Percentiles rank a stretch among this genome's conserved stretches.
These are phyloP conservation scores for Aspergillus quadricinctus DNA, from an alignment of 2,329 filamentous ascomycete genomes.

Conservation along the genomic window DNA sequence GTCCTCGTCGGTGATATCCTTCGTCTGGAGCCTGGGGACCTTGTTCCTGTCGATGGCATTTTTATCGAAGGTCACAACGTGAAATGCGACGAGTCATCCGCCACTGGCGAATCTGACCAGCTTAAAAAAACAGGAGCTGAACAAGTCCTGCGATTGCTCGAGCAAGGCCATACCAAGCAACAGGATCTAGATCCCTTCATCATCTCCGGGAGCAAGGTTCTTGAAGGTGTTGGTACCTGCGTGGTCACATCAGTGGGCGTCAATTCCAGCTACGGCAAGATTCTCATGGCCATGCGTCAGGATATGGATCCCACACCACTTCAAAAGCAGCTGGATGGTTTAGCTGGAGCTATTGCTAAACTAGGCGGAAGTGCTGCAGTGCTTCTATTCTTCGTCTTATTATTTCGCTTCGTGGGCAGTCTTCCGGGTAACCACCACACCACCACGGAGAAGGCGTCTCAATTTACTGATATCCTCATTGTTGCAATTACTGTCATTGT, in stretches of 20 bases:
- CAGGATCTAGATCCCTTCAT: constrained; percentile 64
- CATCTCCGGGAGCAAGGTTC: constrained; percentile 74
- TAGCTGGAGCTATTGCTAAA: constrained; percentile 45
- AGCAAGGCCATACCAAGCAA: constrained; percentile 50
- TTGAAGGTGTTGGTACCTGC: constrained; percentile 72
- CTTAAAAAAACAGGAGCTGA: constrained; percentile 60
- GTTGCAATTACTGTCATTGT: constrained; percentile 76
- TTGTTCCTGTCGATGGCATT: constrained; percentile 67
- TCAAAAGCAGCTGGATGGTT: constrained; percentile 71
- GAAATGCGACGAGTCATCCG: constrained; percentile 69
- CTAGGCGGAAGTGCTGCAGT: constrained; percentile 57
- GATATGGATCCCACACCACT: constrained; percentile 71
- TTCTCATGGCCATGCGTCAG: constrained; percentile 70
- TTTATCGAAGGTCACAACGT: constrained; percentile 63
- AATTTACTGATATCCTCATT: constrained; percentile 71
- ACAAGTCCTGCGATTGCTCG: constrained; percentile 59
- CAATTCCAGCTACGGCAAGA: constrained; percentile 71
- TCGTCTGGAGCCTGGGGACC: constrained; percentile 64
- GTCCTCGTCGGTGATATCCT: constrained; percentile 67
- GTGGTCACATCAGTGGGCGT: constrained; percentile 69
- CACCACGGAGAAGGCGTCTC: constrained; percentile 63
- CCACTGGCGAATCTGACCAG: constrained; percentile 69
- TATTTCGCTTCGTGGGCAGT: constrained; percentile 77
- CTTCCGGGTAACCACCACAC: constrained; percentile 59
- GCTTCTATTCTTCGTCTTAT: constrained; percentile 75